phyloP scores from a whole-genome alignment of 1,139 yeast species.

The Taphrina communis region DNA sequence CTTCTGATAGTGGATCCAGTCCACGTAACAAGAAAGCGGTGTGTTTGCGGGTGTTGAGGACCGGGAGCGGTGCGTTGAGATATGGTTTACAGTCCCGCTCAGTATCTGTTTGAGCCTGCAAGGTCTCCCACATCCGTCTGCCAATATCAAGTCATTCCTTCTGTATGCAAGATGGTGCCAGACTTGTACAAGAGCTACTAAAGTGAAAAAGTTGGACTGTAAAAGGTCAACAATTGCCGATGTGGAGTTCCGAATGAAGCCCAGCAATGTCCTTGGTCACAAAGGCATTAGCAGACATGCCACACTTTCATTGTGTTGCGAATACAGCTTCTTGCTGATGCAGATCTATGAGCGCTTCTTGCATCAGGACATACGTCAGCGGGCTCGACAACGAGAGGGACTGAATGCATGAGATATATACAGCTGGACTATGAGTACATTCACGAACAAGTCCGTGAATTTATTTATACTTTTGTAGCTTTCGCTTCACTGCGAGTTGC shows the following conservation, averaged over 20 bases:
- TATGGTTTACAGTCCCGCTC: slow-evolving; percentile 18
- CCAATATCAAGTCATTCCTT: background rate
- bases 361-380: background rate
- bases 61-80: slow-evolving; percentile 2
- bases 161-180: too few relatives aligned
- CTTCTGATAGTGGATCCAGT: slow-evolving; percentile 19
- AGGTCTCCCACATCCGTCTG: slow-evolving; percentile 20
- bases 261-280: background rate
- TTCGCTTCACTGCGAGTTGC: slow-evolving; percentile 31
- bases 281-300: background rate
- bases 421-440: slow-evolving; percentile 2
- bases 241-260: slow-evolving; percentile 2
- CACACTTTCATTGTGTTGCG: too few relatives aligned
- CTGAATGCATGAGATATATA: background rate
- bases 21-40: slow-evolving; percentile 25
- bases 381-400: too few relatives aligned
- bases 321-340: too few relatives aligned
- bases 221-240: background rate
- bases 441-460: background rate
- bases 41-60: slow-evolving; percentile 16
- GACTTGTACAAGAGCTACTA: too few relatives aligned
- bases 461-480: slow-evolving; percentile 12
- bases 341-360: too few relatives aligned
- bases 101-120: slow-evolving; percentile 25
- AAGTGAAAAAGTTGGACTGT: too few relatives aligned